Conservation (phyloP, 192 early-diverging fungal genomes). For the Coemansia sp. region DNA sequence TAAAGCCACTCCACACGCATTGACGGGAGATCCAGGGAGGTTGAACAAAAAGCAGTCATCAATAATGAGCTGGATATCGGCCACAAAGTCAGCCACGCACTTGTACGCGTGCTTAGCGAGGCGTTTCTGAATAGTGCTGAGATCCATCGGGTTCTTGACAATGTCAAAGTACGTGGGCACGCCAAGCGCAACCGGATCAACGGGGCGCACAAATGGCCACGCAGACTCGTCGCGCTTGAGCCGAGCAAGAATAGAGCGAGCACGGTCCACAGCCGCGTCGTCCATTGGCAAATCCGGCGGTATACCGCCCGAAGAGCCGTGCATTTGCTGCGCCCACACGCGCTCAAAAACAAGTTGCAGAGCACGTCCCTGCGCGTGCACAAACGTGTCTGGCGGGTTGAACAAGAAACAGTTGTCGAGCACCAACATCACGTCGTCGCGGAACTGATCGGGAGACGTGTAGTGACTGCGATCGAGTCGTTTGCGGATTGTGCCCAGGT, state of each 20-base stretch:
- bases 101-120: conserved; percentile 58
- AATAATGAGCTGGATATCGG: conserved; percentile 64
- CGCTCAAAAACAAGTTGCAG: conserved; percentile 57
- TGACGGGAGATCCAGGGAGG: conserved; percentile 54
- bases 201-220: conserved; percentile 61
- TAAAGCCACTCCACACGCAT: conserved; percentile 57
- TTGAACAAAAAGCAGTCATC: conserved; percentile 74
- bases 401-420: conserved; percentile 70
- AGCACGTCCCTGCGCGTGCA: conserved; percentile 54
- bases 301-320: not conserved
- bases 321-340: conserved; percentile 31
- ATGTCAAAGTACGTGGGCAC: conserved; percentile 66
- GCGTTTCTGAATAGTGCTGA: conserved; percentile 63
- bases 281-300: conserved; percentile 11
- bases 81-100: conserved; percentile 56
- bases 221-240: conserved; percentile 29
- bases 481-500: conserved; percentile 64
- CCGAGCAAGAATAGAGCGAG: conserved; percentile 17
- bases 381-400: conserved; percentile 58
- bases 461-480: conserved; percentile 63
- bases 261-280: conserved; percentile 11
- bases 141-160: conserved; percentile 74
- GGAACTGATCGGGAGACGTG: conserved; percentile 48
- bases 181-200: conserved; percentile 62
- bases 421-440: conserved; percentile 60